Evolutionary conservation across 306 rosid species (phyloP), one percentile per base, ranked within the genome.

Genomic region (Ammopiptanthus mongolicus): DNA sequence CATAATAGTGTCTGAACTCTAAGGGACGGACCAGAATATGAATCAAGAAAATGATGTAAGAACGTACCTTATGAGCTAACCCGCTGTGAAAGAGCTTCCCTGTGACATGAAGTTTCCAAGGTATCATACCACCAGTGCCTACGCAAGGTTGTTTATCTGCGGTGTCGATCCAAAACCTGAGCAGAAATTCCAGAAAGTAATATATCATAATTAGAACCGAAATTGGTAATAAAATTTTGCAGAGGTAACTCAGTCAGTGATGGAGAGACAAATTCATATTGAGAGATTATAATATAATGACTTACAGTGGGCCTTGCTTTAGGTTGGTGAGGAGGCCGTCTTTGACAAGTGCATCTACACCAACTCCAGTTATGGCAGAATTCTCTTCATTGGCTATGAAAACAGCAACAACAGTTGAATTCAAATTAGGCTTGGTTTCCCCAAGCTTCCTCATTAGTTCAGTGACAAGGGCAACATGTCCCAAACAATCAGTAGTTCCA

Each of bases 41-140:
- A 77, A 8, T 39, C 6, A 17, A 78, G 39, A 59, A 15, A 69
- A 60, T 10, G 56, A 58, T 1, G 11, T n/a, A 25, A 69, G 60
- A 56, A 46, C 57, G 21, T 76, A 91, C 97, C 88, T 92, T 89
- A 83, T 90, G 93, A 53, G 96, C 87, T 59, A 92, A 84, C 81
- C 99, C 98, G 74, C 99, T 90, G 80, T 95, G 97, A 78, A 95
- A 95, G 58, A 95, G 97, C 72, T 85, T 92, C 82, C 97, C 98
- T 0, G 88, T 87, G 78, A 83, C 91, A 46, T 79, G 84, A 70
- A 92, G 97, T 80, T 84, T 88, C 99, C 97, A 92, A 74, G 99
- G 97, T 74, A 92, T 84, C 90, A 87, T 74, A 71, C 99, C 99
- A 59, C 99, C 99, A 31, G 98, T 95, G 29, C 98, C 99, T 14